phyloP scores from a whole-genome alignment of 164 flowering plant genomes.

The Piper longum region DNA sequence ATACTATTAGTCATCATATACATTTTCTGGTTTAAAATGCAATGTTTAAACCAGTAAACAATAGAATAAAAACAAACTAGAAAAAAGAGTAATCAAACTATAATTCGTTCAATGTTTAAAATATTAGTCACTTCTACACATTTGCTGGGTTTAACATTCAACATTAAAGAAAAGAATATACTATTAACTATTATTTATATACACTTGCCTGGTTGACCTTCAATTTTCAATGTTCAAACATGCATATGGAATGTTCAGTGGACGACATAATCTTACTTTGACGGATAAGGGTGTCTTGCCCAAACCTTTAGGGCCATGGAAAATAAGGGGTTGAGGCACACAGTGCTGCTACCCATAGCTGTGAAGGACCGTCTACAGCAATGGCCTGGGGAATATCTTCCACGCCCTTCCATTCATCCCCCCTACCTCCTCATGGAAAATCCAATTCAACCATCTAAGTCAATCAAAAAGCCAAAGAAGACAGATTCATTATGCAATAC shows the following conservation, averaged over 20 bases:
- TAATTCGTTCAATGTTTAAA: too few relatives aligned
- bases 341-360: slow-evolving; percentile 73
- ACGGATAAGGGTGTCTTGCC: slow-evolving; percentile 85
- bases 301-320: slow-evolving; percentile 89
- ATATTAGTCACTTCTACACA: background rate
- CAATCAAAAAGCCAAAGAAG: too few relatives aligned
- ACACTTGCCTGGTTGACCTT: too few relatives aligned
- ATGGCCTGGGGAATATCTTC: slow-evolving; percentile 69
- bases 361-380: slow-evolving; percentile 68
- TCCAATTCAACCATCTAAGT: background rate
- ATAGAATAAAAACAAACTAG: too few relatives aligned
- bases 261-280: slow-evolving; percentile 33
- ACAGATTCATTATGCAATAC: background rate
- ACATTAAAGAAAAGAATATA: background rate
- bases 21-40: background rate
- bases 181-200: too few relatives aligned
- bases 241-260: background rate
- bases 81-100: too few relatives aligned
- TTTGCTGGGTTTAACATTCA: background rate
- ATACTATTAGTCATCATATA: background rate
- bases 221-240: background rate
- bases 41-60: background rate
- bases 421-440: background rate
- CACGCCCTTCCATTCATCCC: slow-evolving; percentile 25
- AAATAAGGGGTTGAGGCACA: slow-evolving; percentile 68